These are phyloP conservation scores for Yamadazyma buinensis DNA, from an alignment of 1,139 yeast genomes.

Conservation along the genomic window DNA sequence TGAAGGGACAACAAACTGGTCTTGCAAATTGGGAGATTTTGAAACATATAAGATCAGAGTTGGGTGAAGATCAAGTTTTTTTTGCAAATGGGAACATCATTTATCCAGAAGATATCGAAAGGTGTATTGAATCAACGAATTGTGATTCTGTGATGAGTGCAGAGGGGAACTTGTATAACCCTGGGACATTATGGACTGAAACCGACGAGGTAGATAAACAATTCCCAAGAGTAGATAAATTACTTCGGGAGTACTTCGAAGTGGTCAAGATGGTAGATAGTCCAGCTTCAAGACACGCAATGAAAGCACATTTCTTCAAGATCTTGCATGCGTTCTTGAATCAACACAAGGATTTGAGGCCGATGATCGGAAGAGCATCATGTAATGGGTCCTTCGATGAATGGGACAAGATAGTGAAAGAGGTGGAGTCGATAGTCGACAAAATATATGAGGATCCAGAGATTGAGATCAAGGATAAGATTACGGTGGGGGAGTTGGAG, in stretches of 20 bases:
- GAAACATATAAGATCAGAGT: conserved; percentile 68
- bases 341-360: conserved; percentile 71
- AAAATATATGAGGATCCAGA: conserved; percentile 46
- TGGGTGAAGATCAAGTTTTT: conserved; percentile 78
- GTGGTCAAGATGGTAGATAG: conserved; percentile 58
- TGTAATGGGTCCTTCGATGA: conserved; percentile 47
- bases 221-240: conserved; percentile 80
- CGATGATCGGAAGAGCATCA: conserved; percentile 58
- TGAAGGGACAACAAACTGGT: conserved; percentile 96
- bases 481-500: conserved; percentile 52
- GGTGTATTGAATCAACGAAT: conserved; percentile 59
- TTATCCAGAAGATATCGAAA: conserved; percentile 72
- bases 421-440: conserved; percentile 64
- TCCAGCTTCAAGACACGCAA: conserved; percentile 72
- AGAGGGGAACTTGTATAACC: conserved; percentile 90
- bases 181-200: conserved; percentile 77
- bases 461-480: conserved; percentile 46
- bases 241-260: conserved; percentile 85
- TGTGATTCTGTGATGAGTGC: conserved; percentile 98
- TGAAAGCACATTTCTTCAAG: conserved; percentile 93
- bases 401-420: conserved; percentile 67
- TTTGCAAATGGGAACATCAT: conserved; percentile 91
- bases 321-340: conserved; percentile 74
- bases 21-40: conserved; percentile 90
- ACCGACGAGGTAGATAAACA: conserved; percentile 54